A percentile compares a stretch with the other conserved stretches of the same genome.
Conservation (phyloP, 2,329 filamentous ascomycete genomes). For the Cordyceps militaris region DNA sequence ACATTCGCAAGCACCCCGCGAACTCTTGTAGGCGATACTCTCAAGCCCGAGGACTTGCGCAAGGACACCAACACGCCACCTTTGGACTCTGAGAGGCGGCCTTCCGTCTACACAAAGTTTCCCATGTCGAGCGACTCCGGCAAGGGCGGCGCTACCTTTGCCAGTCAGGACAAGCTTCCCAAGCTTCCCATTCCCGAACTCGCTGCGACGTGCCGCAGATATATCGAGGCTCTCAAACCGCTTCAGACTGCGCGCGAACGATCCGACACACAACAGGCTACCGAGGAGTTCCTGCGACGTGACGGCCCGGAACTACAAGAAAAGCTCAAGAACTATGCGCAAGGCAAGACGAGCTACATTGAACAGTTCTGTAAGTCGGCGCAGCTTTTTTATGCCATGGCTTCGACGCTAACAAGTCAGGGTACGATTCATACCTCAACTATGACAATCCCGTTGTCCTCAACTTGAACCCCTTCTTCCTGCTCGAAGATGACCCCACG, state of each 20-base stretch:
- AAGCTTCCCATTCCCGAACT: conserved; percentile 91
- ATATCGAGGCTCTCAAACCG: conserved; percentile 71
- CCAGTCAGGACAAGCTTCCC: conserved; percentile 78
- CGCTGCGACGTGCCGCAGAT: conserved; percentile 68
- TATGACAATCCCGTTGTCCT: conserved; percentile 96
- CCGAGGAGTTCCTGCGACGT: conserved; percentile 71
- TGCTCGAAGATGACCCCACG: conserved; percentile 94
- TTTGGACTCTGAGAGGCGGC: conserved; percentile 7
- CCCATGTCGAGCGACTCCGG: conserved; percentile 50
- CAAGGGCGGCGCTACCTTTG: conserved; percentile 76
- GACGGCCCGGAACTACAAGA: conserved; percentile 85
- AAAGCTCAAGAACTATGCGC: conserved; percentile 82
- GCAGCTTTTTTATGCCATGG: neutral
- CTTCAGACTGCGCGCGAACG: conserved; percentile 77
- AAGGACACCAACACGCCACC: neutral
- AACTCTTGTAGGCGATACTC: conserved; percentile 17
- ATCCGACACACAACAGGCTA: conserved; percentile 70
- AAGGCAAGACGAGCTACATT: conserved; percentile 89
- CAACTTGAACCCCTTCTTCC: conserved; percentile 95
- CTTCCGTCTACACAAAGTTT: conserved; percentile 29
- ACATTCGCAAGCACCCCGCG: conserved; percentile 15
- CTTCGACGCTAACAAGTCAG: conserved; percentile 36
- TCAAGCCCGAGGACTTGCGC: conserved; percentile 5
- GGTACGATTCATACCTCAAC: conserved; percentile 98
- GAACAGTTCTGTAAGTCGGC: conserved; percentile 85